Percentiles rank a stretch among this genome's conserved stretches.
These are phyloP conservation scores for Gossypium lobatum DNA, from an alignment of 441 rosid genomes.

Conservation along the genomic window DNA sequence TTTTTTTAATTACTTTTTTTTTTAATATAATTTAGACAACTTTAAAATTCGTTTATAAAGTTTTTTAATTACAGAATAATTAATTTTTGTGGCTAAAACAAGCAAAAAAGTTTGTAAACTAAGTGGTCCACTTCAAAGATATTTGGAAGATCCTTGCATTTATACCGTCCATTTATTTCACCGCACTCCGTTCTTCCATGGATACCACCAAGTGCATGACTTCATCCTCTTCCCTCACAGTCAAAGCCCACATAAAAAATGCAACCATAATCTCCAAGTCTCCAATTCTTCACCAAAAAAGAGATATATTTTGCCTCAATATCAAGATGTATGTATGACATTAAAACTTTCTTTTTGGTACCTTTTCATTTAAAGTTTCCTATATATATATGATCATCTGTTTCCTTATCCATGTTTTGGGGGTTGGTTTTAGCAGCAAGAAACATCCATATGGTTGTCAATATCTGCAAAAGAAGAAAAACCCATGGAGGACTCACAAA, in stretches of 20 bases:
- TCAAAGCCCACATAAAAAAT: not conserved
- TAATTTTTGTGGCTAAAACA: no score
- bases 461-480: conserved; percentile 18
- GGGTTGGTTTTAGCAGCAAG: conserved; percentile 14
- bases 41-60: no score
- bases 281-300: not conserved
- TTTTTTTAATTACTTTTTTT: no score
- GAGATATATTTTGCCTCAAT: not conserved
- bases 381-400: not conserved
- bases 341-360: not conserved
- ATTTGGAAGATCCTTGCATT: conserved; percentile 21
- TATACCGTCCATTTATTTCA: conserved; percentile 21
- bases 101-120: no score
- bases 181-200: conserved; percentile 12
- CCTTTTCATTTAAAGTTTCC: not conserved
- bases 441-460: conserved; percentile 14
- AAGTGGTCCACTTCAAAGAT: conserved; percentile 19
- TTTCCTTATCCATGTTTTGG: not conserved
- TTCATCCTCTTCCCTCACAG: conserved; percentile 20
- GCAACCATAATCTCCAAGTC: not conserved
- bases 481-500: not conserved
- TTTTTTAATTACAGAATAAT: no score
- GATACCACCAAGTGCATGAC: conserved; percentile 12
- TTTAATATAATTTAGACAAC: no score
- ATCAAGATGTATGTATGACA: not conserved